Percentiles rank a stretch among this genome's conserved stretches.
Conservation (phyloP, 352 stramenopile genomes). For the Pythium chondricola region DNA sequence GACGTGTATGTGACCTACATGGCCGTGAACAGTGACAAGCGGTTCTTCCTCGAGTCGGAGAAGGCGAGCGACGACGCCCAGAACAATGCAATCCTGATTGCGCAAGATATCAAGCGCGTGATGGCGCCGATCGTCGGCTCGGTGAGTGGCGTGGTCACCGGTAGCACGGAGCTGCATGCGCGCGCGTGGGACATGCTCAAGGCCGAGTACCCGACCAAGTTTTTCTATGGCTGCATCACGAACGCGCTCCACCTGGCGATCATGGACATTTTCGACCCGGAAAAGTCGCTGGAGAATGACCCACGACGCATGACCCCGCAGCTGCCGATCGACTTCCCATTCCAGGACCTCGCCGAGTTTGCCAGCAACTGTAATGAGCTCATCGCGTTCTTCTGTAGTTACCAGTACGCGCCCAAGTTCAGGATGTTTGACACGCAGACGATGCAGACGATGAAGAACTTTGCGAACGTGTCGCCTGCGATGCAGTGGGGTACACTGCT, state of each 20-base stretch:
- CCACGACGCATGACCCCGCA: slow-evolving; percentile 55
- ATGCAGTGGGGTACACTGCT: slow-evolving; percentile 69
- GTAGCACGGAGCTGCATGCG: slow-evolving; percentile 66
- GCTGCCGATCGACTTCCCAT: slow-evolving; percentile 68
- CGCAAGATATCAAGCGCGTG: slow-evolving; percentile 77
- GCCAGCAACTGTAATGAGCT: slow-evolving; percentile 68
- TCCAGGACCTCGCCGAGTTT: slow-evolving; percentile 75
- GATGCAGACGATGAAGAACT: slow-evolving; percentile 71
- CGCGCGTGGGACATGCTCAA: slow-evolving; percentile 82
- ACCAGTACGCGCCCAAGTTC: slow-evolving; percentile 67
- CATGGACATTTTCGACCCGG: slow-evolving; percentile 76
- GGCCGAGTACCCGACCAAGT: slow-evolving; percentile 77
- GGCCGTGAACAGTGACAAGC: slow-evolving; percentile 70
- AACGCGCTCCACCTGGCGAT: slow-evolving; percentile 74
- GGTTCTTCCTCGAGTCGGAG: slow-evolving; percentile 77
- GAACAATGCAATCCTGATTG: slow-evolving; percentile 78
- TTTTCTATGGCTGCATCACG: slow-evolving; percentile 83
- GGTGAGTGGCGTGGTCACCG: slow-evolving; percentile 70
- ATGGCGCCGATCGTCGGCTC: slow-evolving; percentile 66
- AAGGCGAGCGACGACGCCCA: slow-evolving; percentile 51
- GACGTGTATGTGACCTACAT: slow-evolving; percentile 77
- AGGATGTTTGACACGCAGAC: slow-evolving; percentile 71
- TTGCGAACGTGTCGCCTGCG: slow-evolving; percentile 48
- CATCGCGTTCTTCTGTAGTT: slow-evolving; percentile 76
- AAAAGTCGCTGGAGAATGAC: slow-evolving; percentile 68